Evolutionary conservation across 2,329 filamentous ascomycete species (phyloP), one percentile per base, ranked within the genome.

Genomic region (Leptographium procerum): DNA sequence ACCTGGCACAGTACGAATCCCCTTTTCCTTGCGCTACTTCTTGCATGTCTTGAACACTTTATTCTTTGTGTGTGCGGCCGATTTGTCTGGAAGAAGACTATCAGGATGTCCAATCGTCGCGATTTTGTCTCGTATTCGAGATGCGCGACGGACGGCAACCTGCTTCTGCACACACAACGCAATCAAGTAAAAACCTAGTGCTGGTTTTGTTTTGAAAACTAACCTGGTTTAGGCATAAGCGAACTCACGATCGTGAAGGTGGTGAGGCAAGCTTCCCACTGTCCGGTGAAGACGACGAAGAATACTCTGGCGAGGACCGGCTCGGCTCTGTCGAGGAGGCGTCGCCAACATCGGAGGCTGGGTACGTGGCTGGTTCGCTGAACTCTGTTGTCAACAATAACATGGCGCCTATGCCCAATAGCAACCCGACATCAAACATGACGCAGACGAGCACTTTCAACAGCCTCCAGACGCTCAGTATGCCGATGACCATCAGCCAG

Each of bases 1-100:
- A 99, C 73, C 87, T 99, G 75, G 94, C 94, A 73, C 94, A 99
- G 88, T 95, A 90, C 75, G 83, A 69, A 24, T 66, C 69, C 69
- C 67, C 63, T 71, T 73, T 75, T 68, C 64, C 66, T 63, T 71
- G 61, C 61, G 64, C 68, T 68, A 64, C 52, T 66, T 68, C 64
- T 68, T 66, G 68, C 68, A 69, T 67, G 64, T 55, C 56, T 59
- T 61, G 56, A 6, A 40, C 56, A 10, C 31, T 33, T 10, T 33
- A 33, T 33, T 33, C 6, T 54, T 59, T 59, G 55, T 59, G 48
- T 61, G 73, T 73, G 72, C 70, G 67, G 66, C 64, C 71, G 70
- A 65, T 67, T 71, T 47, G 43, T 56, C 70, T 62, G 58, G 57
- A 19, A 43, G 34, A 62, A 63, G 64, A 62, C 64, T 61, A 61